These are phyloP conservation scores for Stentor roeselii DNA, from an alignment of 73 alveolate genomes.

Conservation along the genomic window DNA sequence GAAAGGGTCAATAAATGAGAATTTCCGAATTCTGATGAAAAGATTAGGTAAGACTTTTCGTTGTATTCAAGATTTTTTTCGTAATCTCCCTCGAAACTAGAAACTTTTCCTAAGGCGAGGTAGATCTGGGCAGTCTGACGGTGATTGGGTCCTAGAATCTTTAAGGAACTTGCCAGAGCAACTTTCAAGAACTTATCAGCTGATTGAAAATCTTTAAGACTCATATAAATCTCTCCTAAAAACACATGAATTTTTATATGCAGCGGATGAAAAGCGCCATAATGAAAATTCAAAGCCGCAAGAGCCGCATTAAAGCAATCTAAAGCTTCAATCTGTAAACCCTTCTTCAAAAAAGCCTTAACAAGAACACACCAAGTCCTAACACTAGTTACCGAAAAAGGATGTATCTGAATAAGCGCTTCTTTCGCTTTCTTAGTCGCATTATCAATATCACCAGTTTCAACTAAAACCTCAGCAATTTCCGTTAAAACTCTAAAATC, in stretches of 20 bases:
- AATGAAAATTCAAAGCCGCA: conserved; percentile 50
- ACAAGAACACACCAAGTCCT: conserved; percentile 51
- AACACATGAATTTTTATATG: conserved; percentile 59
- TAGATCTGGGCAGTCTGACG: conserved; percentile 70
- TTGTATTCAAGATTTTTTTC: too few relatives aligned
- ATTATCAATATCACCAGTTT: conserved; percentile 34
- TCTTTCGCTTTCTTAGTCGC: conserved; percentile 48
- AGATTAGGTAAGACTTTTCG: conserved; percentile 53
- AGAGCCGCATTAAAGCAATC: conserved; percentile 52
- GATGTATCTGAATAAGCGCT: conserved; percentile 38
- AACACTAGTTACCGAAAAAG: conserved; percentile 45
- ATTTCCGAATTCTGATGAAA: conserved; percentile 44
- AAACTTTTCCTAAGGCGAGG: conserved; percentile 58
- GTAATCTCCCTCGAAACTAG: too few relatives aligned
- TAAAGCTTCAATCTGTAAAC: conserved; percentile 34
- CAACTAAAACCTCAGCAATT: conserved; percentile 53
- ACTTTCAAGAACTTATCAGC: conserved; percentile 51
- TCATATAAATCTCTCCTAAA: conserved; percentile 53
- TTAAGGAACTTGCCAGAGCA: conserved; percentile 45
- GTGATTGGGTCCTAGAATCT: conserved; percentile 72
- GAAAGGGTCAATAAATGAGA: conserved; percentile 27
- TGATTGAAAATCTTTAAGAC: conserved; percentile 39
- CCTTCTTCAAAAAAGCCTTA: conserved; percentile 37
- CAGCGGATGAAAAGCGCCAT: conserved; percentile 69
- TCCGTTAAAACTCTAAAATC: conserved; percentile 47